Evolutionary conservation across 768 basidiomycete genomes (phyloP).

Genomic region (Termitomyces sp.): DNA sequence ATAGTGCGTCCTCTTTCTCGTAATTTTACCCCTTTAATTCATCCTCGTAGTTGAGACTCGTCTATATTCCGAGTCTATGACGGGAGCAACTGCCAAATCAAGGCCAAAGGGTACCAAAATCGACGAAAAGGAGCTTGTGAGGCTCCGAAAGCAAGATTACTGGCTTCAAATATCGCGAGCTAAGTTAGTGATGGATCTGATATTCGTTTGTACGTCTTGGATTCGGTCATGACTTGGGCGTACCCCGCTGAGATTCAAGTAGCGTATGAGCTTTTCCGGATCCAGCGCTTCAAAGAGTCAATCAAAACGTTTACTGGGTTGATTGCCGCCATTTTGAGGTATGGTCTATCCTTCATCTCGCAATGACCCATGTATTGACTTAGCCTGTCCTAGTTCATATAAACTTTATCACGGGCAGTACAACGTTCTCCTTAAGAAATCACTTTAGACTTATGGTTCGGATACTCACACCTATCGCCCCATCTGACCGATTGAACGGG

Average conservation of each 20-base stretch:
- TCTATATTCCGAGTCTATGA: constrained; percentile 70
- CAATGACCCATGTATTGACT: constrained; percentile 7
- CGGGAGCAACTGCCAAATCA: constrained; percentile 66
- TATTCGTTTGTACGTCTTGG: constrained; percentile 71
- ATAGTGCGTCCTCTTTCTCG: constrained; percentile 41
- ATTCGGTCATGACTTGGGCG: constrained; percentile 11
- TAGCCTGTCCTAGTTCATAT: constrained; percentile 44
- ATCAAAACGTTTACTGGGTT: constrained; percentile 68
- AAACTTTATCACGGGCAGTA: constrained; percentile 77
- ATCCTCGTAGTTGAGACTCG: constrained; percentile 59
- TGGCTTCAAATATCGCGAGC: constrained; percentile 70
- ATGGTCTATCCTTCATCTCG: constrained; percentile 8
- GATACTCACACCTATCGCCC: neutral
- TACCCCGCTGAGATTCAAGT: constrained; percentile 7
- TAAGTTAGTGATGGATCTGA: constrained; percentile 80
- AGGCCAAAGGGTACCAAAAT: constrained; percentile 53
- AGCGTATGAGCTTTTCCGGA: constrained; percentile 80
- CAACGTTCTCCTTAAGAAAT: constrained; percentile 54
- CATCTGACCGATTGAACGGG: neutral
- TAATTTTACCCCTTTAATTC: neutral
- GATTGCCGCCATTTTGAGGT: constrained; percentile 73
- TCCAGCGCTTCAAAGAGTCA: constrained; percentile 57
- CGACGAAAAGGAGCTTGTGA: constrained; percentile 67
- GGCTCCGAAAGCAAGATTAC: constrained; percentile 68
- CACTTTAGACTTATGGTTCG: constrained; percentile 16